Evolutionary conservation across 2,329 filamentous ascomycete species (phyloP).

Genomic region (Xylaria multiplex): DNA sequence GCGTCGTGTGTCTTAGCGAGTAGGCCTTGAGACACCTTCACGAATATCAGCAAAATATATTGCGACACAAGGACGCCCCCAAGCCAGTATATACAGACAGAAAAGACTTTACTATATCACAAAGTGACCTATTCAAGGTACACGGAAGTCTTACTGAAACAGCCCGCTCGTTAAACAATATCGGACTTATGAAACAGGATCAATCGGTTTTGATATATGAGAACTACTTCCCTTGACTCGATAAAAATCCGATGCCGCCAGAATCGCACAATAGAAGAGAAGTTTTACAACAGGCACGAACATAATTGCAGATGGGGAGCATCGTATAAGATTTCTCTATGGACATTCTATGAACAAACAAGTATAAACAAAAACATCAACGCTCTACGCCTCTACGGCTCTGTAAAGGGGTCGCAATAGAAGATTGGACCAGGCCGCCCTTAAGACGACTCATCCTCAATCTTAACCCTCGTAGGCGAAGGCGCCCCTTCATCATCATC

Average conservation of each 20-base stretch:
- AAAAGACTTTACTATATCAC: too few relatives aligned
- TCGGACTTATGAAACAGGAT: too few relatives aligned
- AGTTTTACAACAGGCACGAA: neutral
- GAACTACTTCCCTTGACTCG: too few relatives aligned
- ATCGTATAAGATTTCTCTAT: constrained; percentile 5
- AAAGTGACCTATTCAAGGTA: too few relatives aligned
- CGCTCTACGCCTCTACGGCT: neutral
- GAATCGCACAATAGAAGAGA: too few relatives aligned
- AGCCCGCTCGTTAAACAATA: too few relatives aligned
- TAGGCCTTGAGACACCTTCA: neutral
- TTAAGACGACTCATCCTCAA: neutral
- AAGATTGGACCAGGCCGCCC: neutral
- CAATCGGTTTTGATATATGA: too few relatives aligned
- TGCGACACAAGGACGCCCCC: neutral
- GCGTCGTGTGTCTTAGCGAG: too few relatives aligned
- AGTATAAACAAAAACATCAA: constrained; percentile 2
- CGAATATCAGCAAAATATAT: neutral
- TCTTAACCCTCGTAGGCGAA: neutral
- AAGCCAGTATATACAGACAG: too few relatives aligned
- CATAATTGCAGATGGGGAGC: neutral
- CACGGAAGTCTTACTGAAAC: too few relatives aligned
- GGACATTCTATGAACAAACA: neutral
- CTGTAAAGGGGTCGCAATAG: neutral
- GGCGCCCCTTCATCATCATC: neutral
- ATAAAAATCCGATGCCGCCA: too few relatives aligned